Evolutionary conservation across 2,329 filamentous ascomycete genomes (phyloP), one percentile per base, ranked within the genome.

Genomic region (Pyricularia pennisetigena): DNA sequence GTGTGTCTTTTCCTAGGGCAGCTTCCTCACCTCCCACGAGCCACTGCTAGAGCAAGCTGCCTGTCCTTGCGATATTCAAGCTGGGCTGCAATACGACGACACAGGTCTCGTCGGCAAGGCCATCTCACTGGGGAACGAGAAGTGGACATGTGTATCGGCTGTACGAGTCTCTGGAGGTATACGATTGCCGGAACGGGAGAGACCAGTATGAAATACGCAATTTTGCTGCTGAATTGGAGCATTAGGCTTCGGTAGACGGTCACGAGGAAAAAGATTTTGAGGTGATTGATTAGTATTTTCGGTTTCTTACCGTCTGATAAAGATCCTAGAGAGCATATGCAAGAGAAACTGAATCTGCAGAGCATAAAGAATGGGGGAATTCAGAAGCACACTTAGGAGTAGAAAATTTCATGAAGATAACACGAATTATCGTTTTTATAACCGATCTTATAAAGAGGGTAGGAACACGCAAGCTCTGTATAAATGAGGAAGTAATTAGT

Each of bases 1-100:
- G n/a, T 81, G 77, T 59, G 76, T 79, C 0, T 83, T 79, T 65
- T 78, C 78, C 2, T 80, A 83, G 70, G 81, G 80, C 0, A 80
- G 81, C 0, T 83, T 83, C 69, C 72, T 83, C 2, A 75, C 72
- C 0, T 76, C 72, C 0, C 81, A 83, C 67, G 81, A 83, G 67
- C 81, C 81, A 2, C 72, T 83, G 0, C 73, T 83, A 0, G 81
- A 83, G 68, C 76, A 80, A 66, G 75, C 76, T 0, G 76, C 77
- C 0, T 83, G 78, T 41, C 80, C 81, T 0, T 83, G 82, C 67
- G 81, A 82, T 65, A 76, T 83, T 64, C 83, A 83, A 69, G 76
- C 76, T 0, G 74, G 73, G 0, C 75, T 83, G 5, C 81, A 83
- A 70, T 81, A 83, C 69, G 76, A 81, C 12, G 79, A 83, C 65